phyloP scores from a whole-genome alignment of 176 grass and related monocot genomes.

The Musa troglodytarum region DNA sequence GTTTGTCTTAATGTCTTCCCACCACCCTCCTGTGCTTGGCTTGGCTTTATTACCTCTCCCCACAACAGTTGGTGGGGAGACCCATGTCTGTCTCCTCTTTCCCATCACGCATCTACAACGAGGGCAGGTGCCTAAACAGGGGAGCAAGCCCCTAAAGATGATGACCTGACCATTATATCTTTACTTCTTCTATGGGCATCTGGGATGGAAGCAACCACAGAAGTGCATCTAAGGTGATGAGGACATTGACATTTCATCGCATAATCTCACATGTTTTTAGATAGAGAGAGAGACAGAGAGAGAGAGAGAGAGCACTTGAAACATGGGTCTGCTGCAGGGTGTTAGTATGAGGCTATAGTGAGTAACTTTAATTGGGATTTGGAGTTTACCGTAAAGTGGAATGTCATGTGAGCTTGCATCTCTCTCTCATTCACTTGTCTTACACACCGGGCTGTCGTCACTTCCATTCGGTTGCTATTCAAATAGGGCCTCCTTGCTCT shows the following conservation, averaged over 20 bases:
- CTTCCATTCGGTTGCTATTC: neutral
- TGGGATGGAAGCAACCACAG: neutral
- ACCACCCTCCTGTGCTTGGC: neutral
- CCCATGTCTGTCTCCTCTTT: conserved; percentile 3
- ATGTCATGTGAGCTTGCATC: conserved; percentile 6
- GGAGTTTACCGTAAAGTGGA: neutral
- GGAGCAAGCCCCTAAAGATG: neutral
- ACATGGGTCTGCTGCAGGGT: neutral
- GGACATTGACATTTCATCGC: neutral
- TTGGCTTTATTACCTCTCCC: no score
- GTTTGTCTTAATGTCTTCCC: neutral
- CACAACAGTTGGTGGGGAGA: conserved; percentile 2
- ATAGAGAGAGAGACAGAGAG: no score
- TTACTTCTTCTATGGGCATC: neutral
- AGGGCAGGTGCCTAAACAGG: neutral
- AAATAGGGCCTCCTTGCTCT: conserved; percentile 4
- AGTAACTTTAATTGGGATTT: conserved; percentile 1
- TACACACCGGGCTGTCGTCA: neutral
- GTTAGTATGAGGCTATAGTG: neutral
- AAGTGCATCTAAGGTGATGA: neutral
- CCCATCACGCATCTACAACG: neutral
- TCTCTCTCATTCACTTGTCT: neutral
- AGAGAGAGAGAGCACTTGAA: no score
- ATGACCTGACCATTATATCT: neutral
- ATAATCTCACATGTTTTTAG: no score